A percentile compares a stretch with the other conserved stretches of the same genome.
These are phyloP conservation scores for Ceratocystis cubensis DNA, from an alignment of 2,329 filamentous ascomycete genomes.

Conservation along the genomic window DNA sequence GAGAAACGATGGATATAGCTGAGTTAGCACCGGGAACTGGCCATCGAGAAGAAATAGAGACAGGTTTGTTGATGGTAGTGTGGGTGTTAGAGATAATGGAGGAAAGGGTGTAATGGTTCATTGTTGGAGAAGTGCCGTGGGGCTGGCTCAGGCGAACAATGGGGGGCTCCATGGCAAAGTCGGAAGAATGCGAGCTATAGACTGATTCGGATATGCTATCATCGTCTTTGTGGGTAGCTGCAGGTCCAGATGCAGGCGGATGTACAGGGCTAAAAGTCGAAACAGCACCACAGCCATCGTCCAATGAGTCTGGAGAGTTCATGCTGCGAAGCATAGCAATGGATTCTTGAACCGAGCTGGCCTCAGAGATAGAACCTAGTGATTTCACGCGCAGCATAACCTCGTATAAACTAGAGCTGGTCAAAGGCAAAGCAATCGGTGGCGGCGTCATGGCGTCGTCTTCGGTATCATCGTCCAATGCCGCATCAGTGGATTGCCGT, in stretches of 20 bases:
- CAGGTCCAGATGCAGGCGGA: neutral
- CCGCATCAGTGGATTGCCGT: slow-evolving; percentile 5
- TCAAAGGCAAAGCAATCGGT: slow-evolving; percentile 11
- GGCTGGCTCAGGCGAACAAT: slow-evolving; percentile 14
- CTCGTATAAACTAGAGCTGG: slow-evolving; percentile 13
- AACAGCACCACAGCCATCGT: neutral
- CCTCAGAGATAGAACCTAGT: slow-evolving; percentile 12
- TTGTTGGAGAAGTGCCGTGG: slow-evolving; percentile 7
- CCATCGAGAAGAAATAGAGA: neutral
- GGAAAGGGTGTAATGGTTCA: neutral
- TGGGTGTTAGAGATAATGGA: slow-evolving; percentile 5
- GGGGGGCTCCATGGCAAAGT: slow-evolving; percentile 16
- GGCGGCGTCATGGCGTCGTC: slow-evolving; percentile 7
- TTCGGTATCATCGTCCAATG: slow-evolving; percentile 10
- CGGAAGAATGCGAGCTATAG: slow-evolving; percentile 10
- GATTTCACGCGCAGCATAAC: slow-evolving; percentile 18
- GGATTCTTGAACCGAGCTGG: slow-evolving; percentile 17
- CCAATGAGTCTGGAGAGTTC: slow-evolving; percentile 4
- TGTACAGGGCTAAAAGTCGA: slow-evolving; percentile 8
- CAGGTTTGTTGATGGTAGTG: neutral
- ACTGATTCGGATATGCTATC: slow-evolving; percentile 16
- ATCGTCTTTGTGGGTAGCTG: slow-evolving; percentile 13
- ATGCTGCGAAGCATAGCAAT: slow-evolving; percentile 15
- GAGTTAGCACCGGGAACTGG: slow-evolving; percentile 6
- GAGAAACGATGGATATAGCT: slow-evolving; percentile 13